A percentile compares a stretch with the other conserved stretches of the same genome.
These are phyloP conservation scores for Ophiognomonia clavigignenti-juglandacearum DNA, from an alignment of 2,329 filamentous ascomycete species.

Conservation along the genomic window DNA sequence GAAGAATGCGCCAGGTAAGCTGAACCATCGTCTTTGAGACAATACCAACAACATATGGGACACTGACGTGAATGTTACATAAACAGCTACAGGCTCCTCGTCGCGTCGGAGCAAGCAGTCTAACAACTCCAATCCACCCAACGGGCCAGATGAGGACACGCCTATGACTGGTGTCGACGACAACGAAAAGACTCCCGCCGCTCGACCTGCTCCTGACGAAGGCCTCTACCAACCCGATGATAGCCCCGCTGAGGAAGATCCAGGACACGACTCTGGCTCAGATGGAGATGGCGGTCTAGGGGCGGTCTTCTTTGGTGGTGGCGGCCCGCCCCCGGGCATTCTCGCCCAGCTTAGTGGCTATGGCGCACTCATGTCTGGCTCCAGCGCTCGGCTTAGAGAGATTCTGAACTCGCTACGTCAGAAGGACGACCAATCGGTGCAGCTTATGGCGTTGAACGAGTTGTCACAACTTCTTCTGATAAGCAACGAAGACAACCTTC, in stretches of 20 bases:
- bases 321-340: conserved; percentile 62
- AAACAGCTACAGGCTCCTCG: conserved; percentile 30
- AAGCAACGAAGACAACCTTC: conserved; percentile 93
- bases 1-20: conserved; percentile 45
- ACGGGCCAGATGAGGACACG: conserved; percentile 56
- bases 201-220: conserved; percentile 37
- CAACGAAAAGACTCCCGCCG: conserved; percentile 35
- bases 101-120: conserved; percentile 48
- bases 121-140: no score
- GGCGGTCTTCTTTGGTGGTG: conserved; percentile 66
- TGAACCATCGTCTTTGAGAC: neutral
- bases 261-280: conserved; percentile 35
- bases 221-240: conserved; percentile 33
- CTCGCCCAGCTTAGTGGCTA: conserved; percentile 80
- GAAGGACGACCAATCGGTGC: conserved; percentile 80
- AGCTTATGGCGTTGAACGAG: conserved; percentile 88
- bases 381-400: conserved; percentile 73
- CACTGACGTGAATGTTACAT: conserved; percentile 20
- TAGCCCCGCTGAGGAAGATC: conserved; percentile 35
- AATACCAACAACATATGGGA: neutral
- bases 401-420: conserved; percentile 71
- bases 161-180: conserved; percentile 68
- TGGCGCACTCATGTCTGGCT: conserved; percentile 86
- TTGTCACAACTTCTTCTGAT: conserved; percentile 89
- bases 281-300: conserved; percentile 59